Evolutionary conservation across 2,329 filamentous ascomycete genomes (phyloP).

Genomic region (Fusarium sp.): DNA sequence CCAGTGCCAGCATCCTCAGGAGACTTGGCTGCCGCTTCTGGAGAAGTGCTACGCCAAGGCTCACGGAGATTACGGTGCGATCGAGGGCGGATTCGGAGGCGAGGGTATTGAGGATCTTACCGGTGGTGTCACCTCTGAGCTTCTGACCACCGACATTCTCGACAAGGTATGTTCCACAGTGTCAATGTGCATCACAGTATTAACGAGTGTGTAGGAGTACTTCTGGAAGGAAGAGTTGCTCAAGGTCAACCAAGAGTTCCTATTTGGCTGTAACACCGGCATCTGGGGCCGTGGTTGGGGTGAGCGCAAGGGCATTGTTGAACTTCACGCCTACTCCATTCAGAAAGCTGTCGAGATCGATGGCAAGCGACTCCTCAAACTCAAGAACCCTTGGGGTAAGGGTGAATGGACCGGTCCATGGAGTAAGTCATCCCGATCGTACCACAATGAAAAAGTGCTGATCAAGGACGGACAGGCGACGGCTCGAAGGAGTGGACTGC

Average conservation of each 20-base stretch:
- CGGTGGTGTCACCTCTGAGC: conserved; percentile 72
- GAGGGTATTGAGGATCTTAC: conserved; percentile 69
- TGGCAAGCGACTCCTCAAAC: conserved; percentile 68
- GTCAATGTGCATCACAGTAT: neutral
- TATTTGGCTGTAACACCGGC: conserved; percentile 69
- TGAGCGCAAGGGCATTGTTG: conserved; percentile 65
- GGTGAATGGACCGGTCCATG: conserved; percentile 84
- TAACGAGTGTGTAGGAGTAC: conserved; percentile 40
- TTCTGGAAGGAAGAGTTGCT: conserved; percentile 85
- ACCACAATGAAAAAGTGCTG: neutral
- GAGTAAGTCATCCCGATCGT: conserved; percentile 53
- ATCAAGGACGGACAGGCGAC: conserved; percentile 57
- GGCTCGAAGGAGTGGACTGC: conserved; percentile 87
- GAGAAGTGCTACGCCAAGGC: conserved; percentile 86
- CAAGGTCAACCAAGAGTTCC: conserved; percentile 80
- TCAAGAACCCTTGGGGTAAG: conserved; percentile 83
- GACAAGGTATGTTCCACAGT: conserved; percentile 66
- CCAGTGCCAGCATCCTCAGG: conserved; percentile 76
- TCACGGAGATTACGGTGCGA: conserved; percentile 79
- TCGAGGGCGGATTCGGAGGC: conserved; percentile 75
- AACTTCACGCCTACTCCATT: conserved; percentile 69
- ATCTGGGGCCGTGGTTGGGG: conserved; percentile 44
- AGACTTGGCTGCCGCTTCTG: conserved; percentile 81
- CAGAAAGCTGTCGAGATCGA: conserved; percentile 66
- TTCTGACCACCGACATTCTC: conserved; percentile 73